Base-by-base conservation (phyloP, 139 green algal genomes). In the Tetradesmus lagerheimii region DNA sequence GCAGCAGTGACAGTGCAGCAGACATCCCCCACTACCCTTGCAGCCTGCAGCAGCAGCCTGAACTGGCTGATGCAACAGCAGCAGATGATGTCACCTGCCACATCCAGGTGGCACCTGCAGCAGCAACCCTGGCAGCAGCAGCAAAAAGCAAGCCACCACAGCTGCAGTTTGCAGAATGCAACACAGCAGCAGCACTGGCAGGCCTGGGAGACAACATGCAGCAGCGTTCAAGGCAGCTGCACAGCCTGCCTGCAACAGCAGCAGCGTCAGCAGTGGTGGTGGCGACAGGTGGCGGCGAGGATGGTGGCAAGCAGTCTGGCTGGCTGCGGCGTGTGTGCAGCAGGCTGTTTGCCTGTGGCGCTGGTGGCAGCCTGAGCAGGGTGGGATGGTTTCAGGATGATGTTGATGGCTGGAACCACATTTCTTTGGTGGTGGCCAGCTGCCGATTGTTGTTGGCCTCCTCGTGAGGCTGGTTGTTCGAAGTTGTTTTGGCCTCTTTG, bases 181-280 rank as follows among this genome's bases (percentile, higher is more conserved):
- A 39, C 27, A 80, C 71, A 80, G 31, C 34, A 45, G 5, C 71
- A 34, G 34, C 4, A 4, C 71, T 43, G 9, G 31, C 71, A 45
- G 31, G 71, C 14, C 23, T 79, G 27, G 23, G 15, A 50, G 23
- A 43, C 75, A 43, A 50, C 75, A 50, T 81, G 23, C 37, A 41
- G 31, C 34, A 81, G 75, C 23, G 50, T 50, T 27, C 34, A 34
- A 47, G 4, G 18, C 37, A 15, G 34, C 34, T 43, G 75, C 31
- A 43, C 14, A 12, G 20, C 79, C 45, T 85, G 31, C 64, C 64
- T 23, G 43, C 79, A 71, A 45, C 79, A 85, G 79, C 41, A 85
- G 29, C 4, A 57, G 41, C 45, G 41, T 43, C 43, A 85, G 79
- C 27, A 85, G 41, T 20, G 43, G 41, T 2, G 45, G 35, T 43